Evolutionary conservation across 192 early-diverging fungal genomes (phyloP).

Genomic region (Backusella australiensis): DNA sequence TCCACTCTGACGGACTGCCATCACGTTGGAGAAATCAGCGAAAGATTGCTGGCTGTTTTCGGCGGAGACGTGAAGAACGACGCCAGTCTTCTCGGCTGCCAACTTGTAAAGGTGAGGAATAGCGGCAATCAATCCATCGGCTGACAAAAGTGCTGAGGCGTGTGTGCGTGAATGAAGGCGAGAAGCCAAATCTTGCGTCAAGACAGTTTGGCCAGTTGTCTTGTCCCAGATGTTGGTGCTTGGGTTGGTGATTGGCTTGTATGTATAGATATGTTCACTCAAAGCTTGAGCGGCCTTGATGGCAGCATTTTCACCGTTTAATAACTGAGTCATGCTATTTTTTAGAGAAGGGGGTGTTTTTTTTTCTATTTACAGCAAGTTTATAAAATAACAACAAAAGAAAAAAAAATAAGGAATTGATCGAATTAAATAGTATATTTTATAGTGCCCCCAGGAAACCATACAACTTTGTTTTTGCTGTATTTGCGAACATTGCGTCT

Average conservation of each 20-base stretch:
- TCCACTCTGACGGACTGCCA: constrained; percentile 76
- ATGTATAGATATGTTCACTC: constrained; percentile 45
- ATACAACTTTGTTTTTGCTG: constrained; percentile 4
- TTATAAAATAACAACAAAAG: constrained; percentile 1
- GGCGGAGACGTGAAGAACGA: constrained; percentile 56
- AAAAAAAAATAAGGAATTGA: not conserved
- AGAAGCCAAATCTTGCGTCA: constrained; percentile 28
- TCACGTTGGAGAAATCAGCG: constrained; percentile 54
- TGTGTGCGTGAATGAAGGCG: constrained; percentile 24
- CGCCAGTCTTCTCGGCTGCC: constrained; percentile 41
- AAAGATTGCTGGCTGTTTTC: constrained; percentile 30
- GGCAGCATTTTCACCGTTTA: constrained; percentile 37
- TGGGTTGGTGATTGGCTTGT: constrained; percentile 17
- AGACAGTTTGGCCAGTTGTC: constrained; percentile 34
- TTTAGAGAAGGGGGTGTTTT: constrained; percentile 1
- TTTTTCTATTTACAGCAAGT: constrained; percentile 2
- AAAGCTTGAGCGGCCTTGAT: constrained; percentile 37
- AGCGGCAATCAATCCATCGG: constrained; percentile 38
- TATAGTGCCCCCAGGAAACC: not conserved
- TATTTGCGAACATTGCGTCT: constrained; percentile 30
- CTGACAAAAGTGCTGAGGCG: constrained; percentile 31
- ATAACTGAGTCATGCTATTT: constrained; percentile 21
- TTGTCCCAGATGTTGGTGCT: constrained; percentile 34
- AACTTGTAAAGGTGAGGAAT: constrained; percentile 59
- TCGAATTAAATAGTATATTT: not conserved